Evolutionary conservation across 225 moss, liverwort and hornwort genomes (phyloP).

Genomic region (Pseudisothecium myosuroides): DNA sequence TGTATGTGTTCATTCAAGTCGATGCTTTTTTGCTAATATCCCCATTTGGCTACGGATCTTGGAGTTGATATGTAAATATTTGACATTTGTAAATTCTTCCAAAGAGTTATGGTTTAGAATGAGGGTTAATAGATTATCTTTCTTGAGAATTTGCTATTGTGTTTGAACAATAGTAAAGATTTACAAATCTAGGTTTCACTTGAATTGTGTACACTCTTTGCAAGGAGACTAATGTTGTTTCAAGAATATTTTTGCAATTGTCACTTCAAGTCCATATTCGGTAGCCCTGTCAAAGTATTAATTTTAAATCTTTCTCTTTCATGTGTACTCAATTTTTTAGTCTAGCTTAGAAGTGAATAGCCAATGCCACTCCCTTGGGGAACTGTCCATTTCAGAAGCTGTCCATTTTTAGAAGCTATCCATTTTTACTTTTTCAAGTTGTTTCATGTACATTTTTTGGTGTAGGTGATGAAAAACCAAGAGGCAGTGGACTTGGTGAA

Average conservation of each 20-base stretch:
- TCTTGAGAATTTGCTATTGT: background rate
- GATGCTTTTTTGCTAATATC: background rate
- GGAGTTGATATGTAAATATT: background rate
- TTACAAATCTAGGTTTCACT: background rate
- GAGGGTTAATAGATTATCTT: background rate
- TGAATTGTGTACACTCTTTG: background rate
- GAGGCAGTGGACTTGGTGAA: conserved; percentile 76
- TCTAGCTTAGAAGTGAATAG: too few relatives aligned
- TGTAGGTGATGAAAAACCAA: conserved; percentile 87
- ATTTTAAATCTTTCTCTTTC: too few relatives aligned
- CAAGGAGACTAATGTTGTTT: background rate
- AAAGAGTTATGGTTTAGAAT: background rate
- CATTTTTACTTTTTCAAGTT: background rate
- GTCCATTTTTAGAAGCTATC: too few relatives aligned
- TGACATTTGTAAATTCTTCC: background rate
- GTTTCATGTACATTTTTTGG: background rate
- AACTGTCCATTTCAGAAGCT: too few relatives aligned
- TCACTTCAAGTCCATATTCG: background rate
- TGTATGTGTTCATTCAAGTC: background rate
- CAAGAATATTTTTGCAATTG: background rate
- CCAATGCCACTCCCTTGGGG: background rate
- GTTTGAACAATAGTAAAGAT: background rate
- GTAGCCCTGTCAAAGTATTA: background rate
- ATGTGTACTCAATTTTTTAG: too few relatives aligned
- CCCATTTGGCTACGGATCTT: background rate